phyloP scores from a whole-genome alignment of 2,329 filamentous ascomycete genomes.

The Pseudopyricularia javanii region DNA sequence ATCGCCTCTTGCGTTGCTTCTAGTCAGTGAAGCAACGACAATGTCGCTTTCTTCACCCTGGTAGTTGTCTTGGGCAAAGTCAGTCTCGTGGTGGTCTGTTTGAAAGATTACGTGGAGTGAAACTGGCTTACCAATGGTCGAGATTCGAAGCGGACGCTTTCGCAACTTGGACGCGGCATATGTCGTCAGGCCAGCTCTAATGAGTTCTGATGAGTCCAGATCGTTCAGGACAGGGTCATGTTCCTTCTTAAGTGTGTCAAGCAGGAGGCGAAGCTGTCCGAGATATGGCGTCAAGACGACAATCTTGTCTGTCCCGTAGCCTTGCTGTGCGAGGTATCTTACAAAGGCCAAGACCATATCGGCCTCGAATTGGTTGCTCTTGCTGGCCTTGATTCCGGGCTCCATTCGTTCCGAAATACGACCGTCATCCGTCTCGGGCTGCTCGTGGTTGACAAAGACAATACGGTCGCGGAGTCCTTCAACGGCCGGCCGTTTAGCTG shows the following conservation, averaged over 20 bases:
- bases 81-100: not conserved
- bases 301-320: conserved; percentile 51
- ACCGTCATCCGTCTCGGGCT: conserved; percentile 34
- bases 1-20: conserved; percentile 50
- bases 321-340: conserved; percentile 58
- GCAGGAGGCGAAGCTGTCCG: conserved; percentile 50
- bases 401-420: conserved; percentile 37
- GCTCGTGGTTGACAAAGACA: conserved; percentile 53
- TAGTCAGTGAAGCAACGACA: conserved; percentile 53
- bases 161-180: conserved; percentile 34
- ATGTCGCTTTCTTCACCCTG: conserved; percentile 69
- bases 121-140: conserved; percentile 50
- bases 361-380: conserved; percentile 53
- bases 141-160: conserved; percentile 45
- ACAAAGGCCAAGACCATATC: conserved; percentile 54
- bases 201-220: conserved; percentile 50
- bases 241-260: conserved; percentile 35
- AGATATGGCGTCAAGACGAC: conserved; percentile 64
- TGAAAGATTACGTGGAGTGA: no score
- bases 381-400: conserved; percentile 34
- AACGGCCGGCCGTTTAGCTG: conserved; percentile 29
- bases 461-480: conserved; percentile 47
- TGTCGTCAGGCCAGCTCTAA: conserved; percentile 49
- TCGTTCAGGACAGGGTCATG: conserved; percentile 59
- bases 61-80: conserved; percentile 49